Evolutionary conservation across 768 basidiomycete species (phyloP).

Genomic region (Phylloporus sp.): DNA sequence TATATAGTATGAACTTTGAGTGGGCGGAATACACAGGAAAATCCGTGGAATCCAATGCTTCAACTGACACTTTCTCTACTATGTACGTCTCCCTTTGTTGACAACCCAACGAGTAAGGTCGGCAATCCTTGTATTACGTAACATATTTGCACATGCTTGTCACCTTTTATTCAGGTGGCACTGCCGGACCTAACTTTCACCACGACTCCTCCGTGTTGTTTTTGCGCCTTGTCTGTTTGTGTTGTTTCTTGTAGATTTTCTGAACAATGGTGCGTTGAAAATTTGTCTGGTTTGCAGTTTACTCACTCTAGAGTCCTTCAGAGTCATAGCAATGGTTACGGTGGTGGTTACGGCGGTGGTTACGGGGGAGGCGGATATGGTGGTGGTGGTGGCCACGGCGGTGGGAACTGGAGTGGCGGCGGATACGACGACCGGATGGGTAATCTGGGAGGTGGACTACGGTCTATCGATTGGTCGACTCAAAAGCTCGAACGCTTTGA

Average conservation of each 20-base stretch:
- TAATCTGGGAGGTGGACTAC: constrained; percentile 75
- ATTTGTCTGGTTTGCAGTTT: not conserved
- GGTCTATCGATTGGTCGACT: constrained; percentile 77
- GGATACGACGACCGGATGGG: constrained; percentile 64
- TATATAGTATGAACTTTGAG: no score
- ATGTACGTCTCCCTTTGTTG: no score
- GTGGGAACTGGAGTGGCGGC: constrained; percentile 32
- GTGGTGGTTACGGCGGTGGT: constrained; percentile 25
- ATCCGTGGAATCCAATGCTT: no score
- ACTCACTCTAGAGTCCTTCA: constrained; percentile 8
- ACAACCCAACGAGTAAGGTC: no score
- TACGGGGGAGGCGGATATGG: constrained; percentile 26
- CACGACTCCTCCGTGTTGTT: constrained; percentile 16
- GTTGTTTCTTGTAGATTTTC: not conserved
- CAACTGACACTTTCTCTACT: no score
- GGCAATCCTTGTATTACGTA: no score
- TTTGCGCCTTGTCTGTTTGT: not conserved
- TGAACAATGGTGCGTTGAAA: constrained; percentile 18
- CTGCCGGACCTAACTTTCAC: constrained; percentile 12
- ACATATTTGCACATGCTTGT: constrained; percentile 11
- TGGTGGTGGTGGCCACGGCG: constrained; percentile 24
- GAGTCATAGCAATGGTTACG: constrained; percentile 33
- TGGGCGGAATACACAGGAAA: no score
- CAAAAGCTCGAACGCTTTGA: constrained; percentile 81
- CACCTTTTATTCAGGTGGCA: constrained; percentile 14